Conservation (phyloP, 1,139 yeast species). For the Yamadazyma sp. region DNA sequence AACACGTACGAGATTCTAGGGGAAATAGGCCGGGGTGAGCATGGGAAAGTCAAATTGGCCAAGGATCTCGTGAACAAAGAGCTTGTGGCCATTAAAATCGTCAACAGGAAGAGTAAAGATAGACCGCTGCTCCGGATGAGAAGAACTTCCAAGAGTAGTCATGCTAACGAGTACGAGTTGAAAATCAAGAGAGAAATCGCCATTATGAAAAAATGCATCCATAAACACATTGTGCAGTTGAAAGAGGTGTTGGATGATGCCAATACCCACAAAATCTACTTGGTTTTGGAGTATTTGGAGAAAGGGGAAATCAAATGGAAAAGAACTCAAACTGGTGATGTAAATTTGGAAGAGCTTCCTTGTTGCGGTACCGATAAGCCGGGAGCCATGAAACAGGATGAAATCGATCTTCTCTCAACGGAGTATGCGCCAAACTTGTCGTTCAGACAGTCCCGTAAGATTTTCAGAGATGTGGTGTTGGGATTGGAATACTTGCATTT, state of each 20-base stretch:
- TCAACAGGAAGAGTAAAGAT: slow-evolving; percentile 67
- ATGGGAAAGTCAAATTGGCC: slow-evolving; percentile 94
- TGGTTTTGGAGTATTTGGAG: slow-evolving; percentile 88
- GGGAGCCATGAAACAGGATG: slow-evolving; percentile 12
- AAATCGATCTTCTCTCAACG: slow-evolving; percentile 39
- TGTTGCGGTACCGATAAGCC: slow-evolving; percentile 28
- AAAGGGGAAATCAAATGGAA: slow-evolving; percentile 95
- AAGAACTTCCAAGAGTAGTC: slow-evolving; percentile 19
- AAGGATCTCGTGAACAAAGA: slow-evolving; percentile 67
- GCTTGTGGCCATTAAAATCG: slow-evolving; percentile 89
- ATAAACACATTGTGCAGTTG: slow-evolving; percentile 85
- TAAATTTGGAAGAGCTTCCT: slow-evolving; percentile 28
- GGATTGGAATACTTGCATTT: slow-evolving; percentile 92
- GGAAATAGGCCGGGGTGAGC: slow-evolving; percentile 95
- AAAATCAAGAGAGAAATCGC: slow-evolving; percentile 91
- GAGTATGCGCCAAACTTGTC: slow-evolving; percentile 59
- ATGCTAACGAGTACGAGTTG: slow-evolving; percentile 46
- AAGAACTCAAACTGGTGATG: slow-evolving; percentile 14
- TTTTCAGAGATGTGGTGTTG: slow-evolving; percentile 80
- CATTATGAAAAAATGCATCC: slow-evolving; percentile 90
- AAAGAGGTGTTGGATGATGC: slow-evolving; percentile 89
- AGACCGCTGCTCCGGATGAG: slow-evolving; percentile 57
- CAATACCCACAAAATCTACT: slow-evolving; percentile 78
- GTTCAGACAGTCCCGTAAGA: slow-evolving; percentile 63
- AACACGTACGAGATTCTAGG: slow-evolving; percentile 87